Percentiles rank a stretch among this genome's conserved stretches.
phyloP scores from a whole-genome alignment of 2,329 filamentous ascomycete species.

The Akanthomyces muscarius region DNA sequence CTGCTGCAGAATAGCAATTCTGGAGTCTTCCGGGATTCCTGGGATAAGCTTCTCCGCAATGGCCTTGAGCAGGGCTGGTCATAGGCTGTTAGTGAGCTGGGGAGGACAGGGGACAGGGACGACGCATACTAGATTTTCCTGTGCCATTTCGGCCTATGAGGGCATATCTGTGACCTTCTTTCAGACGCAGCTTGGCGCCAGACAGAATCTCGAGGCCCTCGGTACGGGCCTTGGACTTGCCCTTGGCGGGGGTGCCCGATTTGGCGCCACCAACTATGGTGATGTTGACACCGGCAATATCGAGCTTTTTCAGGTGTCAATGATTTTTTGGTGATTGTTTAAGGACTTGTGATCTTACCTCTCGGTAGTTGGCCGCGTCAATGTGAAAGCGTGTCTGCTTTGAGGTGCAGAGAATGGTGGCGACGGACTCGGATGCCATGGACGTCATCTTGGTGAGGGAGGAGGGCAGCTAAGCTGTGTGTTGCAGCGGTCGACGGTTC shows the following conservation, averaged over 20 bases:
- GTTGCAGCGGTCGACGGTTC: background rate
- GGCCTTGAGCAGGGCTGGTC: conserved; percentile 63
- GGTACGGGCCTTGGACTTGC: conserved; percentile 48
- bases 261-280: conserved; percentile 43
- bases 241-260: conserved; percentile 25
- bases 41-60: conserved; percentile 76
- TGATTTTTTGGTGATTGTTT: background rate
- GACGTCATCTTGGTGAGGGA: conserved; percentile 38
- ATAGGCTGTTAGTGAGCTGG: conserved; percentile 3
- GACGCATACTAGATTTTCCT: conserved; percentile 68
- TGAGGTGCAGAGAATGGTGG: conserved; percentile 57
- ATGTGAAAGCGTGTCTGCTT: conserved; percentile 66
- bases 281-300: conserved; percentile 70
- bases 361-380: conserved; percentile 50
- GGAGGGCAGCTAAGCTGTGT: conserved; percentile 2
- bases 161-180: conserved; percentile 71
- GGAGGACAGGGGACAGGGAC: background rate
- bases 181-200: conserved; percentile 66
- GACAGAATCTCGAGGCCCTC: conserved; percentile 63
- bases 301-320: conserved; percentile 48
- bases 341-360: conserved; percentile 39
- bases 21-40: conserved; percentile 63
- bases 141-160: conserved; percentile 76
- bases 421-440: conserved; percentile 46
- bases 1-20: conserved; percentile 67